Base-by-base conservation (phyloP, 352 stramenopile species). In the Pythium oligandrum region DNA sequence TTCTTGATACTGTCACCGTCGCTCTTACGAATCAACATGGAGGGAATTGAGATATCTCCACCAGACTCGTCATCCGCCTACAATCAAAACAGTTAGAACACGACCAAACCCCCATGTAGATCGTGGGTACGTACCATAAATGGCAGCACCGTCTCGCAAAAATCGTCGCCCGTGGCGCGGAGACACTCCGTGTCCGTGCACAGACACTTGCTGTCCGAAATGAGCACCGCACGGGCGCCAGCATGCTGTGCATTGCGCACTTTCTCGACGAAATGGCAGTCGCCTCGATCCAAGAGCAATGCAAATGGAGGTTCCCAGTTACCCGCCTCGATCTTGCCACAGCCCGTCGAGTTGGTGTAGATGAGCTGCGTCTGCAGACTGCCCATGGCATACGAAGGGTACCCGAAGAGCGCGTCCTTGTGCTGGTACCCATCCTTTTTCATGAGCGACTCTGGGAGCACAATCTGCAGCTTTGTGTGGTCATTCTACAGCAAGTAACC, bases 221-320 rank as follows among this genome's bases (percentile, higher is more conserved):
- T 98, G 36, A 99, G 79, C 48, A 98, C 93, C 10, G 85, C 96
- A 17, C 93, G 79, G 5, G 96, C 96, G 4, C 96, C 96, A 2
- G 87, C 71, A 45, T 95, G 83, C 75, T 98, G 96, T 37, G 89
- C 88, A 40, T 82, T 78, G 48, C 88, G 88, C 56, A 98, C 94
- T 63, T 99, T 99, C 57, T 90, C 86, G 6, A 98, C 95, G 70
- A 99, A 99, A 55, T 96, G 95, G 71, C 96, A 99, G 58, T 88
- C 88, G 37, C 96, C 96, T 40, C 96, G 91, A 71, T 98, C 92
- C 38, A 98, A 75, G 79, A 99, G 89, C 40, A 99, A 74, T 44
- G 98, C 96, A 64, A 96, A 99, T 3, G 96, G 95, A 26, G 80
- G 75, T 48, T 95, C 84, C 81, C 89, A 98, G 39, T 81, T 83